A percentile compares a stretch with the other conserved stretches of the same genome.
phyloP scores from a whole-genome alignment of 2,329 filamentous ascomycete species.

The Acrocalymma vagum region DNA sequence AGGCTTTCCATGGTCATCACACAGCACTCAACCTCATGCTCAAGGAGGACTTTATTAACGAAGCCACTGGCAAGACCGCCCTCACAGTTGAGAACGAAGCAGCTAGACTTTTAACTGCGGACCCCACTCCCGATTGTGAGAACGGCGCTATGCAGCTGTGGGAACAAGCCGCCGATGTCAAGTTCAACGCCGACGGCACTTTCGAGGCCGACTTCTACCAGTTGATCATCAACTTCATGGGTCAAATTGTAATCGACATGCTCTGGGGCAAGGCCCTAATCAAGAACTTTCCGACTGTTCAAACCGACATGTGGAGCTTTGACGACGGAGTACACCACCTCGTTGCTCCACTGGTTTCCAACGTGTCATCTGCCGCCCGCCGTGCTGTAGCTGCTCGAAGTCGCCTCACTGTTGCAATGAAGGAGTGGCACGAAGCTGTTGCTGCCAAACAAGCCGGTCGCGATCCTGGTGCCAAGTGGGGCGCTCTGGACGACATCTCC shows the following conservation, averaged over 20 bases:
- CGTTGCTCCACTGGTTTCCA: slow-evolving; percentile 10
- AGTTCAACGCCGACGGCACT: slow-evolving; percentile 17
- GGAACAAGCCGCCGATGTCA: slow-evolving; percentile 20
- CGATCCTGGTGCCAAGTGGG: slow-evolving; percentile 9
- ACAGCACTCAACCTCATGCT: slow-evolving; percentile 19
- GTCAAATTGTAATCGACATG: slow-evolving; percentile 22
- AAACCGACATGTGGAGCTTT: slow-evolving; percentile 19
- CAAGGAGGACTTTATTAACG: slow-evolving; percentile 21
- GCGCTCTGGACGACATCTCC: slow-evolving; percentile 14
- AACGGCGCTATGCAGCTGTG: slow-evolving; percentile 13
- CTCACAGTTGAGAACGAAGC: slow-evolving; percentile 11
- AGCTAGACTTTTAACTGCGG: slow-evolving; percentile 13
- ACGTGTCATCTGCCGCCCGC: slow-evolving; percentile 12
- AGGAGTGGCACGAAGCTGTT: slow-evolving; percentile 20
- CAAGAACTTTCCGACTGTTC: slow-evolving; percentile 14
- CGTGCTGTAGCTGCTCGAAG: slow-evolving; percentile 8
- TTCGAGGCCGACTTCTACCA: slow-evolving; percentile 17
- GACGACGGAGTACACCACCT: slow-evolving; percentile 20
- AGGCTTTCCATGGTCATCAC: slow-evolving; percentile 19
- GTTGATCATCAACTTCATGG: slow-evolving; percentile 20
- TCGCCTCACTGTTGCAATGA: slow-evolving; percentile 16
- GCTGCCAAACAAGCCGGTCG: slow-evolving; percentile 15
- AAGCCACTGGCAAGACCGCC: slow-evolving; percentile 17
- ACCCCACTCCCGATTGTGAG: slow-evolving; percentile 8
- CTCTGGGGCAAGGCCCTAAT: slow-evolving; percentile 20